phyloP scores from a whole-genome alignment of 805 yeast species.

The Blastobotrys muscicola region DNA sequence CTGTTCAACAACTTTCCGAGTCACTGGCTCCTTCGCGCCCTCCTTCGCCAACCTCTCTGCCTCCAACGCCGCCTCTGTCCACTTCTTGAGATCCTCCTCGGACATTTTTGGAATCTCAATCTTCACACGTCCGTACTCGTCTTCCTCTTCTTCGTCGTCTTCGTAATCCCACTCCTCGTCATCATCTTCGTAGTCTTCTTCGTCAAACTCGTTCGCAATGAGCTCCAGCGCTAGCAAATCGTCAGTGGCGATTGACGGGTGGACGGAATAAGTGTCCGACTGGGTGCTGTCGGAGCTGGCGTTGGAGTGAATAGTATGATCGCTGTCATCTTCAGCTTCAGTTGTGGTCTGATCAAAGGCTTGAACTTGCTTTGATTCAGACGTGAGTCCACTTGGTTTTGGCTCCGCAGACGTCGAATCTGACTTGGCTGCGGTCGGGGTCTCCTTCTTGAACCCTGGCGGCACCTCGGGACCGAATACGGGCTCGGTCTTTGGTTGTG shows the following conservation, averaged over 20 bases:
- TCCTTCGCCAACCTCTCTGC: background rate
- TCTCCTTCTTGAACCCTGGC: background rate
- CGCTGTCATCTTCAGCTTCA: background rate
- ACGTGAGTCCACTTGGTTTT: background rate
- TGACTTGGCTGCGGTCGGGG: background rate
- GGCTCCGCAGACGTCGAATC: background rate
- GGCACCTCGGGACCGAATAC: conserved; percentile 7
- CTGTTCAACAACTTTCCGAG: conserved; percentile 7
- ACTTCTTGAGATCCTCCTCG: conserved; percentile 2
- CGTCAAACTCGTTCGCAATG: conserved; percentile 15
- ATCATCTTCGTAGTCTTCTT: conserved; percentile 33
- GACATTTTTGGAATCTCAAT: conserved; percentile 5
- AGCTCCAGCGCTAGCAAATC: conserved; percentile 25
- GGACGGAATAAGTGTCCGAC: background rate
- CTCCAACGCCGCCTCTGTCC: conserved; percentile 2
- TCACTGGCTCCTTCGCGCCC: conserved; percentile 1
- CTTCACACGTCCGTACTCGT: conserved; percentile 29
- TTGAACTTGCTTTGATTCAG: background rate
- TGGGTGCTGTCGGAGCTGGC: no score
- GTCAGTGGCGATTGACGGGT: conserved; percentile 7
- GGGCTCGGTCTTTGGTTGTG: conserved; percentile 1
- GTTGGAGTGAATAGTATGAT: no score
- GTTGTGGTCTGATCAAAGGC: no score
- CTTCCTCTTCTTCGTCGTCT: conserved; percentile 33
- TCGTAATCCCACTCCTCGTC: conserved; percentile 41